Evolutionary conservation across 805 yeast species (phyloP).

Genomic region (Spathaspora gorwiae): DNA sequence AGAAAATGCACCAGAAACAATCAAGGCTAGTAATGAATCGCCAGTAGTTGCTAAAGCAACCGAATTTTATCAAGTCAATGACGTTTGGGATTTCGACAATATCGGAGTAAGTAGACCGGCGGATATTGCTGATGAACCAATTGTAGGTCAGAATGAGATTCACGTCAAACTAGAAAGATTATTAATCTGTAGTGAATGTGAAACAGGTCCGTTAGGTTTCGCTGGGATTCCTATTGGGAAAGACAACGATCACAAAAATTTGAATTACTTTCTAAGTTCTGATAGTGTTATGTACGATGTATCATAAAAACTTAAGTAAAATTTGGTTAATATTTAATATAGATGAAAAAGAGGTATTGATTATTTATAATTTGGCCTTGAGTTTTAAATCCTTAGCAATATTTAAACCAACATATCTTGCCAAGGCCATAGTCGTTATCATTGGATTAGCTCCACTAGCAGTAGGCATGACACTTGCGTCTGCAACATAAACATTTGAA

Average conservation of each 20-base stretch:
- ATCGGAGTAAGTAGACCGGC: constrained; percentile 62
- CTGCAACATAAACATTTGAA: constrained; percentile 45
- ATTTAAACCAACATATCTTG: constrained; percentile 38
- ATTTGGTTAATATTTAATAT: background rate
- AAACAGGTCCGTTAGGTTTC: constrained; percentile 72
- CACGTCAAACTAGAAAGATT: constrained; percentile 42
- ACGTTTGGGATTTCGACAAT: constrained; percentile 78
- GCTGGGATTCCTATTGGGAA: constrained; percentile 39
- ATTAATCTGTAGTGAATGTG: constrained; percentile 72
- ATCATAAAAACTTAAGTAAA: background rate
- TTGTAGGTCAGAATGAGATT: constrained; percentile 8
- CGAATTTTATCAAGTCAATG: constrained; percentile 42
- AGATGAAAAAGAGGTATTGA: background rate
- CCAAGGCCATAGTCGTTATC: constrained; percentile 45
- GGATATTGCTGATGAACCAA: constrained; percentile 13
- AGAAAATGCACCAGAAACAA: constrained; percentile 27
- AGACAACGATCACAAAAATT: constrained; percentile 28
- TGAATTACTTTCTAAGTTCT: constrained; percentile 42
- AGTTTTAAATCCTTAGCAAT: constrained; percentile 30
- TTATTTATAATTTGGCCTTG: constrained; percentile 19
- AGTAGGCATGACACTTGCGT: constrained; percentile 46
- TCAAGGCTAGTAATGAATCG: constrained; percentile 8
- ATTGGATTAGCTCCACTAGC: constrained; percentile 55
- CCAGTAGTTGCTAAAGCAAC: constrained; percentile 4
- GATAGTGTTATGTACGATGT: constrained; percentile 41